A percentile compares a stretch with the other conserved stretches of the same genome.
Evolutionary conservation across 2,329 filamentous ascomycete species (phyloP).

Genomic region (Allantophomopsis cytisporea): DNA sequence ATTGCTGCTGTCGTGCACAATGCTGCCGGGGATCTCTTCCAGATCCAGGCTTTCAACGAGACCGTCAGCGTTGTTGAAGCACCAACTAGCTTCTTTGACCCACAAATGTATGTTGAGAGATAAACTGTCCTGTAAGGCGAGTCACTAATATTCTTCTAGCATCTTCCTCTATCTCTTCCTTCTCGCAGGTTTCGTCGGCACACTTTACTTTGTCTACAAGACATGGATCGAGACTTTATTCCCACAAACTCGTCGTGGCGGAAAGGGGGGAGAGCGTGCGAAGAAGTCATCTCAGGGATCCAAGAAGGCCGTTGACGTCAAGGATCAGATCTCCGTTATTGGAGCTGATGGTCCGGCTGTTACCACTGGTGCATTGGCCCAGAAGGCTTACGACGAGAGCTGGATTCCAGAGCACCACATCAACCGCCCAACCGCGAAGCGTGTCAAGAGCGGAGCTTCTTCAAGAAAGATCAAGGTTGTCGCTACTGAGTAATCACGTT

Average conservation of each 20-base stretch:
- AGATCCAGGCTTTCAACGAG: slow-evolving; percentile 67
- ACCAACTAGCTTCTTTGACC: slow-evolving; percentile 83
- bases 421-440: slow-evolving; percentile 64
- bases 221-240: slow-evolving; percentile 96
- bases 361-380: slow-evolving; percentile 14
- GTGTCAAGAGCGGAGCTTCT: slow-evolving; percentile 40
- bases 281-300: slow-evolving; percentile 44
- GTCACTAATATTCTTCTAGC: slow-evolving; percentile 30
- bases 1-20: slow-evolving; percentile 63
- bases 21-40: slow-evolving; percentile 55
- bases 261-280: slow-evolving; percentile 26
- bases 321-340: slow-evolving; percentile 46
- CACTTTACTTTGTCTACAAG: slow-evolving; percentile 93
- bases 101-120: slow-evolving; percentile 64
- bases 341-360: slow-evolving; percentile 34
- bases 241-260: slow-evolving; percentile 62
- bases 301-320: slow-evolving; percentile 49
- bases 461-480: slow-evolving; percentile 9
- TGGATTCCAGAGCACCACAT: slow-evolving; percentile 90
- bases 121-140: slow-evolving; percentile 1
- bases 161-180: slow-evolving; percentile 97
- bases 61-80: slow-evolving; percentile 81
- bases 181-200: slow-evolving; percentile 61
- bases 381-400: slow-evolving; percentile 72
- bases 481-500: background rate